These are phyloP conservation scores for Aschersonia sp. DNA, from an alignment of 2,329 filamentous ascomycete genomes.

Conservation along the genomic window DNA sequence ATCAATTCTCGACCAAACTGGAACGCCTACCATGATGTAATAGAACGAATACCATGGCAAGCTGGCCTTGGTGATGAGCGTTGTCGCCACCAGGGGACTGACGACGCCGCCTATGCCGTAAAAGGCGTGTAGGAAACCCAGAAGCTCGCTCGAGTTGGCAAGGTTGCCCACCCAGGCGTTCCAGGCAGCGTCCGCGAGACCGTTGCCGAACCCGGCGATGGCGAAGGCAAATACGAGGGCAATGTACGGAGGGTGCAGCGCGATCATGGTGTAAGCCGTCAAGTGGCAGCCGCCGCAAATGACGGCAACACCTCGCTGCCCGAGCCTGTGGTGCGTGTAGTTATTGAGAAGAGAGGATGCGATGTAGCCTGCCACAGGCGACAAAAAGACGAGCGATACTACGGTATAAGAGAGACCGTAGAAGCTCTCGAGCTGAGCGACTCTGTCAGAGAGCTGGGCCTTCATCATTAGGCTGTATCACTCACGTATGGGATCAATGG, in stretches of 20 bases:
- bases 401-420: slow-evolving; percentile 44
- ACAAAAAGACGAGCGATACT: slow-evolving; percentile 49
- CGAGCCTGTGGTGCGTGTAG: slow-evolving; percentile 40
- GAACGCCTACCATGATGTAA: slow-evolving; percentile 49
- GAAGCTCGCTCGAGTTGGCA: slow-evolving; percentile 51
- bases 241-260: slow-evolving; percentile 49
- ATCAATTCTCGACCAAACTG: neutral
- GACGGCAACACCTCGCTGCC: slow-evolving; percentile 52
- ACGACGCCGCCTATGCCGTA: slow-evolving; percentile 56
- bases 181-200: slow-evolving; percentile 39
- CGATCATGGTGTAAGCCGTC: slow-evolving; percentile 43
- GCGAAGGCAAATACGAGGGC: slow-evolving; percentile 48
- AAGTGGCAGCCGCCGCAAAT: slow-evolving; percentile 47
- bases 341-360: slow-evolving; percentile 47
- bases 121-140: slow-evolving; percentile 49
- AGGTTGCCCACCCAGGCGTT: slow-evolving; percentile 45
- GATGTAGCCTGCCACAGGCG: slow-evolving; percentile 49
- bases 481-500: slow-evolving; percentile 36
- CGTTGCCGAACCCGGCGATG: slow-evolving; percentile 53
- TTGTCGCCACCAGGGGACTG: slow-evolving; percentile 55
- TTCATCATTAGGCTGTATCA: slow-evolving; percentile 1
- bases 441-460: neutral
- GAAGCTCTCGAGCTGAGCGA: slow-evolving; percentile 39
- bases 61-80: slow-evolving; percentile 47
- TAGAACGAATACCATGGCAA: slow-evolving; percentile 60